Conservation (phyloP, 257 asterid genomes). For the Pogostemon cablin region DNA sequence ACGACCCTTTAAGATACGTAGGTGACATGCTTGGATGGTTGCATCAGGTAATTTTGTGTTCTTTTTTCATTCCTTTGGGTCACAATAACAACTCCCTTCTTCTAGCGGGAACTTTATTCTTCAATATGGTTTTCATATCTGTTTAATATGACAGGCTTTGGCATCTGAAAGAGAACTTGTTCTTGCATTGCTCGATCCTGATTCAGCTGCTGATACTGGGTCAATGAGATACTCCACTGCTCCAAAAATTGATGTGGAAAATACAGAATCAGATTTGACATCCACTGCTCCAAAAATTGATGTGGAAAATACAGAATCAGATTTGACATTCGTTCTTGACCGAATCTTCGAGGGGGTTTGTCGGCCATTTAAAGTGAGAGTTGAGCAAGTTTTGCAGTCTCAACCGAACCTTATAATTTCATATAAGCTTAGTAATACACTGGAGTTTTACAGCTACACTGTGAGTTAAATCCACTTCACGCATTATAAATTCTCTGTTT, state of each 20-base stretch:
- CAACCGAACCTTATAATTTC: slow-evolving; percentile 88
- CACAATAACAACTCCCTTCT: background rate
- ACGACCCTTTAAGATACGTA: slow-evolving; percentile 96
- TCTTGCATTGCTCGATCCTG: slow-evolving; percentile 89
- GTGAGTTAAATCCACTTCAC: slow-evolving; percentile 56
- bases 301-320: slow-evolving; percentile 70
- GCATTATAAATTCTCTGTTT: slow-evolving; percentile 1
- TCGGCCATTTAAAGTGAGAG: slow-evolving; percentile 96
- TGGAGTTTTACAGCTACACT: slow-evolving; percentile 95
- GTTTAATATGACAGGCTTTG: slow-evolving; percentile 67
- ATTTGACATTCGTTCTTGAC: slow-evolving; percentile 88
- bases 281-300: slow-evolving; percentile 60
- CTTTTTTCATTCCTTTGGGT: slow-evolving; percentile 3
- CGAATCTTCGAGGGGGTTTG: slow-evolving; percentile 99
- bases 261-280: slow-evolving; percentile 79
- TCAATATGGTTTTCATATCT: slow-evolving; percentile 29
- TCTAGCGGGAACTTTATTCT: slow-evolving; percentile 26
- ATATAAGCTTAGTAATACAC: slow-evolving; percentile 85
- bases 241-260: slow-evolving; percentile 55
- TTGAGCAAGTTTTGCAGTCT: slow-evolving; percentile 97
- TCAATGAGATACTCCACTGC: slow-evolving; percentile 56
- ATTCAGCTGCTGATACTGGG: slow-evolving; percentile 71
- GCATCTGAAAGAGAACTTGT: slow-evolving; percentile 99
- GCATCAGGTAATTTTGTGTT: slow-evolving; percentile 68
- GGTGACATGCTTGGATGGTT: slow-evolving; percentile 99